Evolutionary conservation across 768 basidiomycete species (phyloP).

Genomic region (Lentinula edodes): DNA sequence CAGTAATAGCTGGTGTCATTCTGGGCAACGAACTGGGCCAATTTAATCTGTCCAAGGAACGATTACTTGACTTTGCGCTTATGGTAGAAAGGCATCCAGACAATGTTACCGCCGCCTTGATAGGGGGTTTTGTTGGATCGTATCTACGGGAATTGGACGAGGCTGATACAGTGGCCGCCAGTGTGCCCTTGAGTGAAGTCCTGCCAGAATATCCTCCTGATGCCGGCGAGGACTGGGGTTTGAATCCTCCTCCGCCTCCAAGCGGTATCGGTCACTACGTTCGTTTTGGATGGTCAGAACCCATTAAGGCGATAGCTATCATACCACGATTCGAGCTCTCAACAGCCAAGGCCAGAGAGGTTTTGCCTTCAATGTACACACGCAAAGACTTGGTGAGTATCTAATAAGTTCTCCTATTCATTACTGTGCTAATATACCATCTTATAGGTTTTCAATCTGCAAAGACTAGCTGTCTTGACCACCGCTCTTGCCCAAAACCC

Average conservation of each 20-base stretch:
- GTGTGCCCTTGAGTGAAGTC: constrained; percentile 92
- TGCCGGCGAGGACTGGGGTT: constrained; percentile 88
- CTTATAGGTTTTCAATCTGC: constrained; percentile 90
- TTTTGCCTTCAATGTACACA: constrained; percentile 79
- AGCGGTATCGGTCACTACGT: constrained; percentile 91
- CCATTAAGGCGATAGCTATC: constrained; percentile 89
- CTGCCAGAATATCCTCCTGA: constrained; percentile 93
- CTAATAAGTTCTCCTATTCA: neutral
- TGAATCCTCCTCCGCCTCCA: constrained; percentile 83
- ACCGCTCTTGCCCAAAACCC: constrained; percentile 88
- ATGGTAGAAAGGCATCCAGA: constrained; percentile 99
- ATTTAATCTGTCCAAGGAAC: constrained; percentile 58
- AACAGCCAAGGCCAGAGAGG: constrained; percentile 89
- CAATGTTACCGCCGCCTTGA: constrained; percentile 95
- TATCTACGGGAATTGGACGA: constrained; percentile 89
- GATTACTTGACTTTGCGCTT: constrained; percentile 91
- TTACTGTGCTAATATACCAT: neutral
- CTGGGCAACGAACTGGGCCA: constrained; percentile 80
- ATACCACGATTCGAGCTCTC: constrained; percentile 95
- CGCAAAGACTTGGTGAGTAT: constrained; percentile 82
- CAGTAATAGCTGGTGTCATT: constrained; percentile 96
- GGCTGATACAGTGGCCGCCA: constrained; percentile 74
- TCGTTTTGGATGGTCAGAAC: constrained; percentile 77
- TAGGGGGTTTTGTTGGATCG: constrained; percentile 95
- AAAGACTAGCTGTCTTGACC: constrained; percentile 92